Base-by-base conservation (phyloP, 768 basidiomycete genomes). In the Leccinum longicurvipes region DNA sequence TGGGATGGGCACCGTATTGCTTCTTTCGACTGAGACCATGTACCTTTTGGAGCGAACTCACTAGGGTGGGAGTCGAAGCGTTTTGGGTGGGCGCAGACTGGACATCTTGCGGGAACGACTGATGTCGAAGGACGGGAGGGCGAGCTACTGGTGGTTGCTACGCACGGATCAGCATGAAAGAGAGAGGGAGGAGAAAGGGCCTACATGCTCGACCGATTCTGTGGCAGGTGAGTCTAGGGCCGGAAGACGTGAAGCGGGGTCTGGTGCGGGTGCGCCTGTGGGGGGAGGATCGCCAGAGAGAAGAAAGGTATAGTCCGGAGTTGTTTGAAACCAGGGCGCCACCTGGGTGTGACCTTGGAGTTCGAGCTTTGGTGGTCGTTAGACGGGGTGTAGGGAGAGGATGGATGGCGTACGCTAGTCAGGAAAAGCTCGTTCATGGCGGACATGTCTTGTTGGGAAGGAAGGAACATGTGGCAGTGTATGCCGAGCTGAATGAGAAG, bases 21-120 rank as follows among this genome's bases (percentile, higher is more conserved):
- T 85, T 85, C 72, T 87, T 87, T 72, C 86, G 86, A 8, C 83
- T 85, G 47, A 89, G 63, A 3, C 86, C 86, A 54, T 88, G 86
- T 32, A 82, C 77, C 62, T 84, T 82, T 67, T 87, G 83, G 15
- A 87, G 74, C 23, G 82, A 83, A 23, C 72, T 75, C 47, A 89
- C 87, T 1, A 89, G 73, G 54, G 77, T 84, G 4, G 79, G 81
- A 21, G 71, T 69, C 7, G 66, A 63, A 34, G 63, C 64, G 24
- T 57, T 65, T 60, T 67, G 68, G 10, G 57, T 15, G 27, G 58
- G 28, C 4, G 65, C 32, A 34, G 67, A 70, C 53, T 60, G 67
- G 46, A 58, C 42, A 34, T 69, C 68, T 53, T 67, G 62, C 1
- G 71, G 62, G 27, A 66, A 69, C 17, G 69, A 65, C 41, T 72